Conservation (phyloP, 148 eudicot genomes). For the Cornus suecica region DNA sequence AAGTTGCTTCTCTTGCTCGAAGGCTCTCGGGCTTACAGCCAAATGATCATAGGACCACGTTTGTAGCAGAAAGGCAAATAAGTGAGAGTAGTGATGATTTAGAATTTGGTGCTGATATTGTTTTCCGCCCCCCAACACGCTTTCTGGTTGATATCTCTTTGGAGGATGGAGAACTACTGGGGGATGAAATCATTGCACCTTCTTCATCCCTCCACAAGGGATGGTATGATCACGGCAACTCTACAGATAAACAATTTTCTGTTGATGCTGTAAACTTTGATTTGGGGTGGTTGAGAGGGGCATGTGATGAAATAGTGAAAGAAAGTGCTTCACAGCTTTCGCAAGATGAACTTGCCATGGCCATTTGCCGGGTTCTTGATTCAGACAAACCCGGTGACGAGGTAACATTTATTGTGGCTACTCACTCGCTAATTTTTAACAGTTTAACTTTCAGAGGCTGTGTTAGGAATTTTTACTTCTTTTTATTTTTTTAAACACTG, state of each 20-base stretch:
- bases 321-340: constrained; percentile 78
- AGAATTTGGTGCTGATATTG: constrained; percentile 83
- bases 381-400: constrained; percentile 96
- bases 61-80: constrained; percentile 22
- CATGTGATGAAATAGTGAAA: constrained; percentile 62
- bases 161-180: constrained; percentile 54
- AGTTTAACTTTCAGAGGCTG: background rate
- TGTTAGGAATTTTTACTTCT: too few relatives aligned
- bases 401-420: constrained; percentile 35
- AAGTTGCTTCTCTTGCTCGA: constrained; percentile 52
- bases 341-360: constrained; percentile 87
- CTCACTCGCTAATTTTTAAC: background rate
- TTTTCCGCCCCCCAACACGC: constrained; percentile 70
- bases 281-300: constrained; percentile 79
- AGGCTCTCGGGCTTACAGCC: constrained; percentile 61
- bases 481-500: too few relatives aligned
- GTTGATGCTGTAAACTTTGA: constrained; percentile 48
- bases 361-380: constrained; percentile 88
- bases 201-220: constrained; percentile 42
- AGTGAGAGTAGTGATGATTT: constrained; percentile 32
- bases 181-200: constrained; percentile 34
- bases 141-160: constrained; percentile 67
- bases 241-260: constrained; percentile 25
- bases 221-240: constrained; percentile 37
- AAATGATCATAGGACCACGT: constrained; percentile 18